phyloP scores from a whole-genome alignment of 2,329 filamentous ascomycete species.

The Colletotrichum sp. region DNA sequence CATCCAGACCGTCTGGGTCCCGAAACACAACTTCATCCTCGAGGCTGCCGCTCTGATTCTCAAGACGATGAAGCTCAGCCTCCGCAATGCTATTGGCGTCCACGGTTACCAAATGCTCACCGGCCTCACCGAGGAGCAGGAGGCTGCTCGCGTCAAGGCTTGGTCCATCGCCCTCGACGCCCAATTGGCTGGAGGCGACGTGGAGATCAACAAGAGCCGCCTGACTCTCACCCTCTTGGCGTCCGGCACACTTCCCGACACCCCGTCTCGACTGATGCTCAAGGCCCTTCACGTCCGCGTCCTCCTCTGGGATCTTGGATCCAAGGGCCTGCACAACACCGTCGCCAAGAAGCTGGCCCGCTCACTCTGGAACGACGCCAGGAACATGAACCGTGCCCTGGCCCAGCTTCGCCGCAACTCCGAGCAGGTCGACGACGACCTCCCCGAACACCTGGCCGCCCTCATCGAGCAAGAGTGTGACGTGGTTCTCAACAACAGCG shows the following conservation, averaged over 20 bases:
- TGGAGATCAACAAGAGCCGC: conserved; percentile 86
- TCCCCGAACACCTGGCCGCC: conserved; percentile 78
- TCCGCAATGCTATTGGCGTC: conserved; percentile 78
- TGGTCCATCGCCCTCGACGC: conserved; percentile 95
- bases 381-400: conserved; percentile 62
- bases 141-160: conserved; percentile 84
- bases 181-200: conserved; percentile 88
- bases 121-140: conserved; percentile 82
- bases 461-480: conserved; percentile 83
- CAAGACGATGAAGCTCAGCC: conserved; percentile 82
- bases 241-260: conserved; percentile 84
- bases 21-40: conserved; percentile 83
- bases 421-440: conserved; percentile 63
- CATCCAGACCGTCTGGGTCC: conserved; percentile 91
- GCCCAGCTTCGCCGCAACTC: conserved; percentile 46
- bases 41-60: conserved; percentile 81
- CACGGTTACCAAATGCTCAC: conserved; percentile 80
- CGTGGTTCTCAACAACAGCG: conserved; percentile 76
- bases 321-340: conserved; percentile 69
- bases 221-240: conserved; percentile 86
- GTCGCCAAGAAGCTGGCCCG: conserved; percentile 77
- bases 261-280: conserved; percentile 83
- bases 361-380: conserved; percentile 82
- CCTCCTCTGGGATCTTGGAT: conserved; percentile 79
- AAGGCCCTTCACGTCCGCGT: conserved; percentile 93